Base-by-base conservation (phyloP, 352 stramenopile species). In the Achlya hypogyna region DNA sequence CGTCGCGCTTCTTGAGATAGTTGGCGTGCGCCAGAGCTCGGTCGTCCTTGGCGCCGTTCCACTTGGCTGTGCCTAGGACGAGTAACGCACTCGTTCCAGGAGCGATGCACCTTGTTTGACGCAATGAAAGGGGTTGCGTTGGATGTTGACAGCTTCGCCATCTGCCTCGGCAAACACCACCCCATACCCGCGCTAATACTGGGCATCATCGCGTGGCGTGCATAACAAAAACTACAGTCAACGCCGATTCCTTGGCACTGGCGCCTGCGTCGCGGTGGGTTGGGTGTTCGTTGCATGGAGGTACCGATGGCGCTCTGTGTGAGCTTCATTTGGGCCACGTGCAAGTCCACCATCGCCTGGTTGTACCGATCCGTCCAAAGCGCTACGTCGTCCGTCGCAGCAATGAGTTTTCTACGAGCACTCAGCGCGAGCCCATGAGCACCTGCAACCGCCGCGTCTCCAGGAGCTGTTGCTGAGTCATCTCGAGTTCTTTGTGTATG, bases 291-390 rank as follows among this genome's bases (percentile, higher is more conserved):
- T 5, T 18, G 6, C 8, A 20, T 22, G 2, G 8, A 1, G 34
- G n/a, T 65, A 89, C 81, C 79, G 81, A 81, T 70, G 10, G 82
- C 81, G 1, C 81, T 16, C 63, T 90, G 82, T 2, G 81, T 81
- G 25, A 91, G 73, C 1, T 77, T 79, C 56, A 88, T 84, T 68
- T 93, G 84, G 5, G 84, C 77, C 8, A 77, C 82, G 53, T 93
- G 84, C 9, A 93, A 72, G 59, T 93, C 84, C 69, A 93, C 76
- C 82, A 91, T 93, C 25, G 89, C 84, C 62, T 93, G 84, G 34
- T 93, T 83, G 51, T 93, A 93, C 51, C 82, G 74, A 53, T 89
- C 75, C 29, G 90, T 88, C 84, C 84, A 93, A 2, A 88, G 53
- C 6, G 74, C 73, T 6, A 87, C 77, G 65, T 91, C 81, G 0